Percentiles rank a stretch among this genome's conserved stretches.
Evolutionary conservation across 2,329 filamentous ascomycete genomes (phyloP).

Genomic region (Penicillium rolfsii): DNA sequence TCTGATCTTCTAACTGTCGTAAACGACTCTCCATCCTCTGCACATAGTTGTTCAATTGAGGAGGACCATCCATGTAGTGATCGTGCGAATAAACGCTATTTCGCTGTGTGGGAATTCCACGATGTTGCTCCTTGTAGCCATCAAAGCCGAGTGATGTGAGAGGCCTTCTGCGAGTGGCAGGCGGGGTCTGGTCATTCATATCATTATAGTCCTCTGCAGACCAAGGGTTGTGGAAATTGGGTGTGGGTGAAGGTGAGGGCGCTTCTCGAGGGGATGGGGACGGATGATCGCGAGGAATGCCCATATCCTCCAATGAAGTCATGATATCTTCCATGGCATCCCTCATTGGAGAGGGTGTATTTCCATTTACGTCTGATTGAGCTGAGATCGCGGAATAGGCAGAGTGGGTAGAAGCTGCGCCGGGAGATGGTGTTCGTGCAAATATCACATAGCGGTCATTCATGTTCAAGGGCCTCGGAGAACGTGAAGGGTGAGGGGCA

Average conservation of each 20-base stretch:
- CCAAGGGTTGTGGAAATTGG: slow-evolving; percentile 69
- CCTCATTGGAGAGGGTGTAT: slow-evolving; percentile 87
- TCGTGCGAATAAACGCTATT: slow-evolving; percentile 41
- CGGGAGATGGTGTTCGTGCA: slow-evolving; percentile 54
- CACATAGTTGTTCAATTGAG: slow-evolving; percentile 82
- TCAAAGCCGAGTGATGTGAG: slow-evolving; percentile 75
- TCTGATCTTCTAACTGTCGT: slow-evolving; percentile 66
- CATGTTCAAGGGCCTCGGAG: slow-evolving; percentile 43
- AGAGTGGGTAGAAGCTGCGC: slow-evolving; percentile 32
- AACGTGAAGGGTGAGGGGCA: slow-evolving; percentile 25
- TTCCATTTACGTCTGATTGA: slow-evolving; percentile 64
- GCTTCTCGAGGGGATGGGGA: slow-evolving; percentile 37
- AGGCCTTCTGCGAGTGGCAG: slow-evolving; percentile 56
- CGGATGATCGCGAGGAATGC: slow-evolving; percentile 58
- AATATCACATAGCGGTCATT: slow-evolving; percentile 46
- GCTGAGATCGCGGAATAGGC: slow-evolving; percentile 22
- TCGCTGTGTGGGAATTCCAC: slow-evolving; percentile 61
- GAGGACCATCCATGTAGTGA: slow-evolving; percentile 58
- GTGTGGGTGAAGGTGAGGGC: slow-evolving; percentile 54
- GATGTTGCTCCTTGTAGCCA: slow-evolving; percentile 55
- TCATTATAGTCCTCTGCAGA: slow-evolving; percentile 83
- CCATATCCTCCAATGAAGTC: slow-evolving; percentile 88
- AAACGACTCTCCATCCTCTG: slow-evolving; percentile 88
- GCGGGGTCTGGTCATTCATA: slow-evolving; percentile 37
- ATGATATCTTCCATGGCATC: slow-evolving; percentile 99